These are phyloP conservation scores for Hemileccinum impolitum DNA, from an alignment of 768 basidiomycete genomes.

Conservation along the genomic window DNA sequence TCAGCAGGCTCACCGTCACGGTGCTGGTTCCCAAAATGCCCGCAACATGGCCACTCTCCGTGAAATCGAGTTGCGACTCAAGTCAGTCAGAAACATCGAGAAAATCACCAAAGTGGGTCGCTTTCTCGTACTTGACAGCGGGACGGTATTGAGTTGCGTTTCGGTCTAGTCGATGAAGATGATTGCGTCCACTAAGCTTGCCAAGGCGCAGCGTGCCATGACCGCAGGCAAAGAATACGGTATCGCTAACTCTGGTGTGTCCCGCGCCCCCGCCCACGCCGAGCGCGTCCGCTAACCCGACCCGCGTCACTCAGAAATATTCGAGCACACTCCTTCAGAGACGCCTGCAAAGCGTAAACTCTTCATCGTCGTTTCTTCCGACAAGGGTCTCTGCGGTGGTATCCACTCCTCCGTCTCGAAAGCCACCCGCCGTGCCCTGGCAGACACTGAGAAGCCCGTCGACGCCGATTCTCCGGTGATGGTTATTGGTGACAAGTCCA, in stretches of 20 bases:
- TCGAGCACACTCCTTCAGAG: slow-evolving; percentile 71
- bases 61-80: slow-evolving; percentile 93
- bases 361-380: slow-evolving; percentile 92
- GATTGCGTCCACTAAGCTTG: slow-evolving; percentile 96
- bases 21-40: slow-evolving; percentile 44
- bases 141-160: slow-evolving; percentile 3
- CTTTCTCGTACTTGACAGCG: not conserved
- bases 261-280: slow-evolving; percentile 1
- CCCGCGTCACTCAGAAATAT: slow-evolving; percentile 63
- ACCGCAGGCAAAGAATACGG: slow-evolving; percentile 89
- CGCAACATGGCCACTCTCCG: slow-evolving; percentile 97
- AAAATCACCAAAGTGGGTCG: slow-evolving; percentile 94
- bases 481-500: slow-evolving; percentile 96
- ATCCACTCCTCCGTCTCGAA: slow-evolving; percentile 97
- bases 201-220: slow-evolving; percentile 95
- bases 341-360: slow-evolving; percentile 73
- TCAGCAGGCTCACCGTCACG: slow-evolving; percentile 38
- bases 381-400: slow-evolving; percentile 99
- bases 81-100: slow-evolving; percentile 97
- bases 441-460: slow-evolving; percentile 45
- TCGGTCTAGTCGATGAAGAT: slow-evolving; percentile 89
- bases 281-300: slow-evolving; percentile 5
- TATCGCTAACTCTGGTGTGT: slow-evolving; percentile 78
- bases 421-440: slow-evolving; percentile 72
- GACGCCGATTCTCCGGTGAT: slow-evolving; percentile 68